Evolutionary conservation across 73 alveolate species (phyloP).

Genomic region (Paramecium biaurelia): DNA sequence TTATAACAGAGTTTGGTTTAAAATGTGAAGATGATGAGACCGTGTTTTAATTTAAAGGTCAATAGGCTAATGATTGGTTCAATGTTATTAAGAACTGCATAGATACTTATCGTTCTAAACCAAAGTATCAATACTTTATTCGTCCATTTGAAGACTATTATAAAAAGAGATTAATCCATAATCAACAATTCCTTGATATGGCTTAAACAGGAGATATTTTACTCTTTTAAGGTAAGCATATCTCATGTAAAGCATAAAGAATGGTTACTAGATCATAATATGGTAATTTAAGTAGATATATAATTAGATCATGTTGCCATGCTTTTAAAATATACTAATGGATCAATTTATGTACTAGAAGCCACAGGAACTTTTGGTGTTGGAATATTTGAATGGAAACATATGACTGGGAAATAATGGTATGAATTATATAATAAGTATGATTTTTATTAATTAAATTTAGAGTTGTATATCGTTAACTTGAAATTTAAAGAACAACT

Average conservation of each 20-base stretch:
- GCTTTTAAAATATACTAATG: constrained; percentile 16
- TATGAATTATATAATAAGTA: constrained; percentile 16
- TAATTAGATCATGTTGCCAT: constrained; percentile 23
- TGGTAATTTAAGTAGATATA: background rate
- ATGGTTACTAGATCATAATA: background rate
- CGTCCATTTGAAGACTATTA: background rate
- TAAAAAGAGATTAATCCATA: constrained; percentile 11
- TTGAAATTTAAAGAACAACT: background rate
- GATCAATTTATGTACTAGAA: background rate
- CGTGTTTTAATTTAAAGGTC: background rate
- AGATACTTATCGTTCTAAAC: background rate
- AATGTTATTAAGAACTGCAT: background rate
- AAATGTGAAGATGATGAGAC: background rate
- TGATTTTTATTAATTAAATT: background rate
- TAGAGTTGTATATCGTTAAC: constrained; percentile 21
- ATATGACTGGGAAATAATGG: constrained; percentile 2
- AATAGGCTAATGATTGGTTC: background rate
- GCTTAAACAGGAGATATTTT: constrained; percentile 45
- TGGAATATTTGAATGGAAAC: constrained; percentile 36
- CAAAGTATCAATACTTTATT: background rate
- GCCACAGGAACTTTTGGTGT: constrained; percentile 45
- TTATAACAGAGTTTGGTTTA: background rate
- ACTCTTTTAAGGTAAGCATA: background rate
- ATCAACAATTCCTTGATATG: background rate
- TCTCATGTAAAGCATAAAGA: background rate